These are phyloP conservation scores for Grigorovia transvaalensis DNA, from an alignment of 805 yeast species.

Conservation along the genomic window DNA sequence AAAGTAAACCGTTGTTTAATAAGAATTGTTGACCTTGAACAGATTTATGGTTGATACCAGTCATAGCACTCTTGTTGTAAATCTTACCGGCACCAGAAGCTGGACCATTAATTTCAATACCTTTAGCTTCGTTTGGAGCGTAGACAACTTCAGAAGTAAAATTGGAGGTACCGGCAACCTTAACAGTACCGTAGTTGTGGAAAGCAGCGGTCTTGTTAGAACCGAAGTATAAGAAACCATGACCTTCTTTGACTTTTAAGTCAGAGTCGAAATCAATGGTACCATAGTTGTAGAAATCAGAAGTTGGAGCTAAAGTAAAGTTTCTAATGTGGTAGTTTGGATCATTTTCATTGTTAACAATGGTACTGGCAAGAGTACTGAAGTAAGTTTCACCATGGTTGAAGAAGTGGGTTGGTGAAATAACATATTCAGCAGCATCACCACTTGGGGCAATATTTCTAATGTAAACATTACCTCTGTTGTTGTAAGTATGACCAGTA, in stretches of 20 bases:
- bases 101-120: background rate
- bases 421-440: background rate
- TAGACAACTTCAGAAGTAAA: background rate
- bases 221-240: constrained; percentile 1
- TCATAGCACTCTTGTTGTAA: background rate
- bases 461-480: background rate
- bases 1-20: background rate
- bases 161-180: background rate
- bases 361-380: background rate
- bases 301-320: background rate
- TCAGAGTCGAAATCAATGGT: background rate
- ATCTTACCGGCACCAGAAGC: background rate
- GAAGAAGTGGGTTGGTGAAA: background rate
- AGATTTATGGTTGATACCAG: background rate
- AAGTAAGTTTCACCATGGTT: constrained; percentile 1
- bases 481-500: background rate
- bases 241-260: background rate
- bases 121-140: background rate
- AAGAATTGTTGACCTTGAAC: background rate
- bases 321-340: background rate
- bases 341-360: background rate
- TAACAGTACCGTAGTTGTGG: background rate
- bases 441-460: background rate
- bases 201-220: background rate
- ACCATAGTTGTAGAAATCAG: background rate